These are phyloP conservation scores for Dothiorella sarmentorum DNA, from an alignment of 2,329 filamentous ascomycete species.

Conservation along the genomic window DNA sequence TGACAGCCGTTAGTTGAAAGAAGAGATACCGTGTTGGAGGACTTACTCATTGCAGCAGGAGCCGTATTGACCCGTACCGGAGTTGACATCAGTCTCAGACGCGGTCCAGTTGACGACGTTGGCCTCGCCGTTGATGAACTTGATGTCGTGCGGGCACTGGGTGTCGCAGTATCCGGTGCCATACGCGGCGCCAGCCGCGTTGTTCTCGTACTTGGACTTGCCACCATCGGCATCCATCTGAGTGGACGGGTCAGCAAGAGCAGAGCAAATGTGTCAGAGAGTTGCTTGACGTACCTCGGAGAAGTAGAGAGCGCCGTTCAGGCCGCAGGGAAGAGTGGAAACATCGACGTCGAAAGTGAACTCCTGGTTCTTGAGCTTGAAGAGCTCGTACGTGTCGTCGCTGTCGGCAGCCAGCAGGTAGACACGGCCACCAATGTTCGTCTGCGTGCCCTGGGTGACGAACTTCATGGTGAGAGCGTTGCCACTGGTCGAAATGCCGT, in stretches of 20 bases:
- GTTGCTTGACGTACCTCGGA: slow-evolving; percentile 26
- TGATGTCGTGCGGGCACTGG: slow-evolving; percentile 47
- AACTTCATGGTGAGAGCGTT: slow-evolving; percentile 55
- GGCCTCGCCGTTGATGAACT: slow-evolving; percentile 53
- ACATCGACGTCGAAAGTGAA: slow-evolving; percentile 46
- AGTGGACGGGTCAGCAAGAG: slow-evolving; percentile 37
- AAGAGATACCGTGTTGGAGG: background rate
- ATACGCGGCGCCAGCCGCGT: slow-evolving; percentile 53
- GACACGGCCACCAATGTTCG: slow-evolving; percentile 41
- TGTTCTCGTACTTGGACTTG: slow-evolving; percentile 48
- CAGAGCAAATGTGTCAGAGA: background rate
- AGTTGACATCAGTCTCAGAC: slow-evolving; percentile 52
- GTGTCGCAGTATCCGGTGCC: slow-evolving; percentile 53
- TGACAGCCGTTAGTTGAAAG: too few relatives aligned
- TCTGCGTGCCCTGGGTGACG: slow-evolving; percentile 51
- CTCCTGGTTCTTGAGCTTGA: slow-evolving; percentile 41
- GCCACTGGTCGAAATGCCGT: slow-evolving; percentile 52
- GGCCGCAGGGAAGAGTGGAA: slow-evolving; percentile 63
- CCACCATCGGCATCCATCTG: slow-evolving; percentile 64
- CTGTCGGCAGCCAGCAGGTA: slow-evolving; percentile 41
- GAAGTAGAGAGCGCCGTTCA: slow-evolving; percentile 67
- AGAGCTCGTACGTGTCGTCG: slow-evolving; percentile 42
- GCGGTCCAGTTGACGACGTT: slow-evolving; percentile 55
- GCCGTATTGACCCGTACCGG: slow-evolving; percentile 53
- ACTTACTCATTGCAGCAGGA: slow-evolving; percentile 55